Base-by-base conservation (phyloP, 139 green algal species). In the Pleodorina starrii region DNA sequence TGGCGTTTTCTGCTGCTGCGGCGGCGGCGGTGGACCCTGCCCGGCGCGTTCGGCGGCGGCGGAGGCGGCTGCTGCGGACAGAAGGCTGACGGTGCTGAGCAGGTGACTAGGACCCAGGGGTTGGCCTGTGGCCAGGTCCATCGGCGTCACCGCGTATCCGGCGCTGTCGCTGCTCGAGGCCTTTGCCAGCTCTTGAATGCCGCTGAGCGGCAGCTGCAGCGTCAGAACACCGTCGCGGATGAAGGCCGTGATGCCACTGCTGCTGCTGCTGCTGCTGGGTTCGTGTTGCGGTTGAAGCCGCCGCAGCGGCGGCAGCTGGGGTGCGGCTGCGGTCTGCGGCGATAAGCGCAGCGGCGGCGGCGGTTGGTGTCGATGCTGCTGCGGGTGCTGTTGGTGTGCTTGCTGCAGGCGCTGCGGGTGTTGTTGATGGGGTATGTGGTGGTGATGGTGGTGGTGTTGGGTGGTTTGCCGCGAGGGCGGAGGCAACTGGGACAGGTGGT, bases 91-190 rank as follows among this genome's bases (percentile, higher is more conserved):
- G 0, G 72, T 80, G 72, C 46, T 76, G 6, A 79, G 5, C 29
- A 79, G 63, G 63, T 78, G 46, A 60, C 63, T 88, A 32, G 44
- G 44, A 14, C 82, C 63, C 12, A 79, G 16, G 5, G 63, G 63
- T n/a, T 88, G 60, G 21, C 79, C 79, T 5, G 57, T 86, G 38
- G 57, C 9, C 5, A 86, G 59, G 38, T 75, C 59, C 79, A 86
- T 75, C 1, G 79, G 79, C 11, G 79, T 86, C 21, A 86, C 42
- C 7, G 79, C 79, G 23, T 76, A 75, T 16, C 57, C 79, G 14
- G 59, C 43, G 46, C 9, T 63, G 74, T 46, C 68, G 32, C 38
- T 46, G 68, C 68, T 48, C 32, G 35, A 40, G 14, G 63, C 63
- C 27, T 32, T 25, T 27, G 35, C 38, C 35, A 76, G 68, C 63